Base-by-base conservation (phyloP, 495 filamentous ascomycete genomes). In the Clavariopsis aquatica region DNA sequence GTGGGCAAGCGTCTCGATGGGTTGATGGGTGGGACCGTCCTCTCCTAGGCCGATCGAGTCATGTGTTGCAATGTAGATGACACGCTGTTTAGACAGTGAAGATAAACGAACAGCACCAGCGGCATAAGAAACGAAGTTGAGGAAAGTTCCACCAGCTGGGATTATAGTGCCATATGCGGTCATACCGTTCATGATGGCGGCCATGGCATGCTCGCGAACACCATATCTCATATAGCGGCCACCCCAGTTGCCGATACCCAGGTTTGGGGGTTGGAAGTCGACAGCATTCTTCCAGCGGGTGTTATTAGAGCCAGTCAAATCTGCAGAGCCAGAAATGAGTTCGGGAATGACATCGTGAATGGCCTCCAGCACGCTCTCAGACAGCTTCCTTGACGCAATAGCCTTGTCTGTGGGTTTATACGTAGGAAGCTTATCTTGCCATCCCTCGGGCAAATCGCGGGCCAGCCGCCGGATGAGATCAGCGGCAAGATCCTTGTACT, bases 71-170 rank as follows among this genome's bases (percentile, higher is more conserved):
- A 99, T 84, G 85, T 94, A 95, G 82, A 99, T 93, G 75, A 85
- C 84, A 69, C 93, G 93, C 75, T 91, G 85, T 77, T 92, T 93
- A 31, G 92, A 95, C 62, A 99, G 83, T 31, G 95, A 85, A 49
- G 92, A 96, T 26, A 99, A 86, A 78, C 94, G 93, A 72, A 98
- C 89, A 74, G 95, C 87, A 77, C 94, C 94, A 67, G 94, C 91
- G 66, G 91, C 93, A 76, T 99, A 99, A 23, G 94, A 99, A 65
- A 99, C 93, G 81, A 99, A 99, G 89, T 99, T 99, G 65, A 99
- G 82, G 88, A 99, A 99, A 72, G 93, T 97, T 77, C 94, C 94
- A 57, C 85, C 89, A 67, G 91, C 95, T 55, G 94, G 94, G 73
- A 99, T 89, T 74, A 96, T 81, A 72, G 91, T 96, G 68, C 94